phyloP scores from a whole-genome alignment of 1,139 yeast genomes.

The Arxiozyma slooffiae region DNA sequence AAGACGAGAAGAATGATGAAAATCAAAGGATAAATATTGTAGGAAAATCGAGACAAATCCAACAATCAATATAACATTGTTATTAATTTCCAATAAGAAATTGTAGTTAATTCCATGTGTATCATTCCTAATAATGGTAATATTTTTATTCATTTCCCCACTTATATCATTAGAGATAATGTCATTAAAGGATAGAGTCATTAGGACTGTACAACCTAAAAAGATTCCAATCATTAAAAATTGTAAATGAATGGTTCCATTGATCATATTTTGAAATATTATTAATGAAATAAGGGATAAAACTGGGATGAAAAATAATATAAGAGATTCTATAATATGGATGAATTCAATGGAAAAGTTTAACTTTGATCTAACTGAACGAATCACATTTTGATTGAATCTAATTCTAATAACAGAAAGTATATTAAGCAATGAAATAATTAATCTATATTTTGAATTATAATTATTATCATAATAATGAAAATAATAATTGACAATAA shows the following conservation, averaged over 20 bases:
- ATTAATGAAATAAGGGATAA: not conserved
- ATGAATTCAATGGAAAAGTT: not conserved
- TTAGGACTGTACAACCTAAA: constrained; percentile 21
- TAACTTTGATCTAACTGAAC: not conserved
- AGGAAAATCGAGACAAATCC: constrained; percentile 29
- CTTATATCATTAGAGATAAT: constrained; percentile 14
- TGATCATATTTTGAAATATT: not conserved
- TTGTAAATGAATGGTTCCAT: constrained; percentile 12
- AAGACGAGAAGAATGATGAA: constrained; percentile 4
- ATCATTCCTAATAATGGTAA: not conserved
- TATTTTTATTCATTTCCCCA: constrained; percentile 7
- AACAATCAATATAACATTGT: constrained; percentile 12
- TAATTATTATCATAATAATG: no score
- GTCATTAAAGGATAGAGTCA: constrained; percentile 24
- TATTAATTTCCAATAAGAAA: constrained; percentile 18
- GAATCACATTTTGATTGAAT: not conserved
- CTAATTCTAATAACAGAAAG: not conserved
- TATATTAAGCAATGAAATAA: not conserved
- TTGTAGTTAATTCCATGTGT: not conserved
- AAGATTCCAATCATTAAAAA: constrained; percentile 20
- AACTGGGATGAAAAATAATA: constrained; percentile 7
- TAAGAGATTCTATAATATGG: not conserved
- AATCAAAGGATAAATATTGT: constrained; percentile 30
- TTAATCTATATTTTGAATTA: not conserved
- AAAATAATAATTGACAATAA: constrained; percentile 2